Percentiles rank a stretch among this genome's conserved stretches.
Conservation (phyloP, 2,329 filamentous ascomycete species). For the Fusarium guadeloupense region DNA sequence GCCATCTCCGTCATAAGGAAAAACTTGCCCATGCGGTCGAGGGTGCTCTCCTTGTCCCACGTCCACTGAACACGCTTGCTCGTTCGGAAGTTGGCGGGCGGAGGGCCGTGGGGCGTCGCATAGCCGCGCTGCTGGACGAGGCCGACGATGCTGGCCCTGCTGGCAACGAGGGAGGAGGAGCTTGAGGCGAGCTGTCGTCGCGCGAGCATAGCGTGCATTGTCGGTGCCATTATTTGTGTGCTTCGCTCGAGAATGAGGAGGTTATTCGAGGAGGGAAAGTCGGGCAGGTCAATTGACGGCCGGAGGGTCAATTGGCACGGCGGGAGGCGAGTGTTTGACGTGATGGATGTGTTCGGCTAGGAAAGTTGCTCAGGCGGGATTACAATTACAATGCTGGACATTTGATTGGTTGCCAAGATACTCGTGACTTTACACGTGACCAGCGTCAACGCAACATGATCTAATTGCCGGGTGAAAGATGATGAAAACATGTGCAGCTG, state of each 20-base stretch:
- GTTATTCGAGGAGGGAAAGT: constrained; percentile 21
- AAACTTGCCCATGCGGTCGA: constrained; percentile 90
- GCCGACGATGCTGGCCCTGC: constrained; percentile 33
- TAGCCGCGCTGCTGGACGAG: constrained; percentile 54
- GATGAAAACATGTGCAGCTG: neutral
- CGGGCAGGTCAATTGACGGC: constrained; percentile 41
- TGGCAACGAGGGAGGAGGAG: constrained; percentile 28
- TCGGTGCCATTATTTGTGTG: constrained; percentile 45
- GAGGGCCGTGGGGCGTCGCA: constrained; percentile 79
- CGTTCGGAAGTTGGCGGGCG: constrained; percentile 83
- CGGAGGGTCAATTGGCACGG: constrained; percentile 41
- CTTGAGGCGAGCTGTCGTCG: constrained; percentile 48
- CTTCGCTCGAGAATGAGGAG: constrained; percentile 13
- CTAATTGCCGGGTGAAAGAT: neutral
- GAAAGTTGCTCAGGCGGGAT: constrained; percentile 51
- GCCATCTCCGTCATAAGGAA: constrained; percentile 97
- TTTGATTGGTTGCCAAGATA: constrained; percentile 47
- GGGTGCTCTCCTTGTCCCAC: constrained; percentile 76
- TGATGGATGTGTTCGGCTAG: constrained; percentile 43
- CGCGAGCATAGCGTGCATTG: constrained; percentile 49
- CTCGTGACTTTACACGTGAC: constrained; percentile 48
- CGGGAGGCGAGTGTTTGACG: constrained; percentile 44
- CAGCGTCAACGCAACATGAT: constrained; percentile 1
- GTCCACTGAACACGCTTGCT: constrained; percentile 80
- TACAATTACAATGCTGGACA: constrained; percentile 54